Percentiles rank a stretch among this genome's conserved stretches.
Evolutionary conservation across 352 stramenopile genomes (phyloP).

Genomic region (Phytophthora kernoviae): DNA sequence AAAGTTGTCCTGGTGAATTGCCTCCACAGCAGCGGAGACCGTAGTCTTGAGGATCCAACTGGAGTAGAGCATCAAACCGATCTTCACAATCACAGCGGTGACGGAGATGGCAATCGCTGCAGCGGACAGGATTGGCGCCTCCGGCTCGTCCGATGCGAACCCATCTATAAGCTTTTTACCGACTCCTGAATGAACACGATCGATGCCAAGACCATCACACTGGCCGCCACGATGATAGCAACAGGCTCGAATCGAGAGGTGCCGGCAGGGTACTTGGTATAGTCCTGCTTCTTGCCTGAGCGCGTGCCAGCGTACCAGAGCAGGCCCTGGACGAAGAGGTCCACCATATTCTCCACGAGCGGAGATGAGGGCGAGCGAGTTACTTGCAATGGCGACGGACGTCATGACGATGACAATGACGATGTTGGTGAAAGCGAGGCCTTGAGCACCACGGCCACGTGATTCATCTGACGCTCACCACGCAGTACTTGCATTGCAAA

Average conservation of each 20-base stretch:
- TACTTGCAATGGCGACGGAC: constrained; percentile 72
- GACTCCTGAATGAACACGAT: constrained; percentile 83
- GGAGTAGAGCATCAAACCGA: constrained; percentile 72
- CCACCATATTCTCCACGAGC: constrained; percentile 93
- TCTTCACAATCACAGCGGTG: constrained; percentile 68
- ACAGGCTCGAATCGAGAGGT: constrained; percentile 92
- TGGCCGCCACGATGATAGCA: constrained; percentile 91
- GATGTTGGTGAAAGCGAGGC: constrained; percentile 69
- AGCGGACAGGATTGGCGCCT: constrained; percentile 84
- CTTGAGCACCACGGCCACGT: constrained; percentile 60
- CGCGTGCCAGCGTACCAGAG: constrained; percentile 90
- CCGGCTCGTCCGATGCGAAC: constrained; percentile 57
- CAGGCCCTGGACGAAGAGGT: constrained; percentile 92
- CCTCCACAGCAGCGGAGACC: constrained; percentile 53
- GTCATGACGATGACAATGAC: constrained; percentile 72
- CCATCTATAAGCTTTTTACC: constrained; percentile 54
- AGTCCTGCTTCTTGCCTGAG: constrained; percentile 71
- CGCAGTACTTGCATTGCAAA: constrained; percentile 9
- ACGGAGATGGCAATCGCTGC: constrained; percentile 85
- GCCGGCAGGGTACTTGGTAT: constrained; percentile 93
- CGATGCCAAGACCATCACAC: constrained; percentile 91
- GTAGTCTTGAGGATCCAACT: constrained; percentile 58
- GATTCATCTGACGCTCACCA: constrained; percentile 30
- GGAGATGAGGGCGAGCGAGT: constrained; percentile 91
- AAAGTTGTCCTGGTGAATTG: constrained; percentile 92